Conservation (phyloP, 2,329 filamentous ascomycete species). For the Claviceps capensis region DNA sequence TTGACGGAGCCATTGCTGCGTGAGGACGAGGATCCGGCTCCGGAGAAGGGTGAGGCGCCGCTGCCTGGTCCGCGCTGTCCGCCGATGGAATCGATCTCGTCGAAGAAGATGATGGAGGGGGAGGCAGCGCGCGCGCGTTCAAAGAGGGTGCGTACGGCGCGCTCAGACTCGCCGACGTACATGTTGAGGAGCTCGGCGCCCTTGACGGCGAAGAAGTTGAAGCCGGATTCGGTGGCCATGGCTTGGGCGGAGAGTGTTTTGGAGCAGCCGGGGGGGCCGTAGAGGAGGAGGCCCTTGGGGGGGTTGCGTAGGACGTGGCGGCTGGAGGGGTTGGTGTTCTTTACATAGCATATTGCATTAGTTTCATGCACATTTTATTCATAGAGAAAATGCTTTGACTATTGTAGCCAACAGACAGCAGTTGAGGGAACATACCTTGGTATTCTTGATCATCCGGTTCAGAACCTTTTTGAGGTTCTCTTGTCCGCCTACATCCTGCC, state of each 20-base stretch:
- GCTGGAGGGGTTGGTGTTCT: conserved; percentile 18
- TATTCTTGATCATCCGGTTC: conserved; percentile 32
- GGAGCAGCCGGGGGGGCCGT: conserved; percentile 86
- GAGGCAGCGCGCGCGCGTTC: conserved; percentile 71
- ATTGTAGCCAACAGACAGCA: not conserved
- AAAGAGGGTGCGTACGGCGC: conserved; percentile 74
- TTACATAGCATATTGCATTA: not conserved
- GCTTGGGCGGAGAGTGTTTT: conserved; percentile 90
- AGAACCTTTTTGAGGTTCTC: conserved; percentile 55
- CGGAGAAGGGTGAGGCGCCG: conserved; percentile 11
- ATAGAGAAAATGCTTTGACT: too few relatives aligned
- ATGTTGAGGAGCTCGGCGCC: conserved; percentile 88
- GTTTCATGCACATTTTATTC: not conserved
- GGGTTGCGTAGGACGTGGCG: conserved; percentile 34
- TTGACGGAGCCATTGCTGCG: conserved; percentile 47
- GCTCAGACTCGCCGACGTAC: conserved; percentile 93
- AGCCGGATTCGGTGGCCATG: conserved; percentile 74
- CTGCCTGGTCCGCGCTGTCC: conserved; percentile 25
- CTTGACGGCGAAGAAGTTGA: conserved; percentile 92
- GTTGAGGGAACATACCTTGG: conserved; percentile 14
- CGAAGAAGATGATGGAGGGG: conserved; percentile 91
- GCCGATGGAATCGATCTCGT: conserved; percentile 84
- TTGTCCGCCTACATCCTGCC: conserved; percentile 81
- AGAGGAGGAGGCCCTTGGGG: conserved; percentile 74
- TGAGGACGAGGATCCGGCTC: conserved; percentile 23